Percentiles rank a stretch among this genome's conserved stretches.
phyloP scores from a whole-genome alignment of 2,329 filamentous ascomycete species.

The Graphium sp. region DNA sequence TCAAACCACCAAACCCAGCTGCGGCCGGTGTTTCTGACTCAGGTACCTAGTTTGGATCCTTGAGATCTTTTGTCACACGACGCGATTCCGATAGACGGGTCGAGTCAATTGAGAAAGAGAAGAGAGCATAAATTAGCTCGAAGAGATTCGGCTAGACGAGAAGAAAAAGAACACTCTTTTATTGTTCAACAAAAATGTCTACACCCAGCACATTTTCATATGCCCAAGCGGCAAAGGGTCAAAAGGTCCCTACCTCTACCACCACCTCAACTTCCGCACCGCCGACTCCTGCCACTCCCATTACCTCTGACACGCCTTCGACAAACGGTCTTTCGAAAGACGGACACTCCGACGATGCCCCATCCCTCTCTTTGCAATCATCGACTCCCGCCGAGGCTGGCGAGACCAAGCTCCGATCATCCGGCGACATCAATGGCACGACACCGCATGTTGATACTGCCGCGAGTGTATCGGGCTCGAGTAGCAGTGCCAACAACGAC shows the following conservation, averaged over 20 bases:
- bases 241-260: slow-evolving; percentile 12
- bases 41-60: too few relatives aligned
- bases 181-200: slow-evolving; percentile 25
- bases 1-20: too few relatives aligned
- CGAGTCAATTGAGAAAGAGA: too few relatives aligned
- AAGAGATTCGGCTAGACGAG: background rate
- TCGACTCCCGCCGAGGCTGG: too few relatives aligned
- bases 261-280: slow-evolving; percentile 2
- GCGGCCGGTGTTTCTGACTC: too few relatives aligned
- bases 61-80: too few relatives aligned
- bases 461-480: slow-evolving; percentile 3
- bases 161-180: background rate
- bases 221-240: slow-evolving; percentile 84
- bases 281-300: slow-evolving; percentile 1
- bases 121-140: background rate
- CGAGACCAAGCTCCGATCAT: too few relatives aligned
- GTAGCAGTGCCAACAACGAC: slow-evolving; percentile 4
- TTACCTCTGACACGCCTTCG: slow-evolving; percentile 1
- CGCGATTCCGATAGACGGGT: too few relatives aligned
- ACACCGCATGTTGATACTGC: background rate
- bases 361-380: too few relatives aligned
- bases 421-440: too few relatives aligned
- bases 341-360: too few relatives aligned
- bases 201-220: slow-evolving; percentile 63
- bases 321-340: too few relatives aligned